Conservation (phyloP, 179 eudicot species). For the Beta macrorhiza region DNA sequence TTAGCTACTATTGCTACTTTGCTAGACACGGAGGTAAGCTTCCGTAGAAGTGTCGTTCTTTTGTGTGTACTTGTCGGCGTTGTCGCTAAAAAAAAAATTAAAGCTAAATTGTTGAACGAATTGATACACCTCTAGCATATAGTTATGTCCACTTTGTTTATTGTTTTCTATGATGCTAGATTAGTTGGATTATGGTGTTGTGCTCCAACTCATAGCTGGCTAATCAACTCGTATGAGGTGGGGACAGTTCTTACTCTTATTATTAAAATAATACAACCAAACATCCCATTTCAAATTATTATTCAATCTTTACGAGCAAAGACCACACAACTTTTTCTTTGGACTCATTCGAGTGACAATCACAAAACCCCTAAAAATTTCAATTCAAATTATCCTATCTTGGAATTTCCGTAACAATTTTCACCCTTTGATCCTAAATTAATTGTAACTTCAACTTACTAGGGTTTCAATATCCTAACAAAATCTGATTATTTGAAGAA, state of each 20-base stretch:
- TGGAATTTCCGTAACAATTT: neutral
- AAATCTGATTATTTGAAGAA: slow-evolving; percentile 13
- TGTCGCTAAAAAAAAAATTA: too few relatives aligned
- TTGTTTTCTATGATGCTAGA: too few relatives aligned
- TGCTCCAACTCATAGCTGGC: too few relatives aligned
- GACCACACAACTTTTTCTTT: slow-evolving; percentile 13
- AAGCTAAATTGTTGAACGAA: too few relatives aligned
- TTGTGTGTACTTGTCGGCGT: too few relatives aligned
- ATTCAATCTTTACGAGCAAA: slow-evolving; percentile 8
- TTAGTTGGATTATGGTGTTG: too few relatives aligned
- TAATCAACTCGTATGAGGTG: too few relatives aligned
- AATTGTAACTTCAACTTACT: neutral
- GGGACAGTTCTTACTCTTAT: neutral
- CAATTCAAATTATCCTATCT: neutral
- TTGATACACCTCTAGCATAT: too few relatives aligned
- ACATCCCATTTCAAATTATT: slow-evolving; percentile 7
- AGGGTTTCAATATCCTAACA: slow-evolving; percentile 17
- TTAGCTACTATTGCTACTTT: too few relatives aligned
- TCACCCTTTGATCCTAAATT: neutral
- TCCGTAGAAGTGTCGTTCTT: too few relatives aligned
- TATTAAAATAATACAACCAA: neutral
- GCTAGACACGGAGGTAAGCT: too few relatives aligned
- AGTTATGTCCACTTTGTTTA: too few relatives aligned
- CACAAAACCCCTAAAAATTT: slow-evolving; percentile 11
- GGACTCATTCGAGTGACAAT: slow-evolving; percentile 31